phyloP scores from a whole-genome alignment of 2,329 filamentous ascomycete species.

The Macrophomina pseudophaseolina region DNA sequence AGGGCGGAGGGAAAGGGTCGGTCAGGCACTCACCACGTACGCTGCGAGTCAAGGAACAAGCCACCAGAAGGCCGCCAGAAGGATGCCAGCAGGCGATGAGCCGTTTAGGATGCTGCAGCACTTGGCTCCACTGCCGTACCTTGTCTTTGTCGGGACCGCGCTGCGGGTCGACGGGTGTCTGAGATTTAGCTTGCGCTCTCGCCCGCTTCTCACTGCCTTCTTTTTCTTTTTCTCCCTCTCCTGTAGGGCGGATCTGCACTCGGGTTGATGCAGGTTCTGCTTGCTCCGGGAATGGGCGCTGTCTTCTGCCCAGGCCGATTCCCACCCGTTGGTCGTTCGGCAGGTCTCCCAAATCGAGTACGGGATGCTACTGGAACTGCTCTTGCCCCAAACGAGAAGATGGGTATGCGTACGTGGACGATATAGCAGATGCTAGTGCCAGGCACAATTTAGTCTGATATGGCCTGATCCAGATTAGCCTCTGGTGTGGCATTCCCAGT shows the following conservation, averaged over 20 bases:
- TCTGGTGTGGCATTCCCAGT: neutral
- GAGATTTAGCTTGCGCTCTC: slow-evolving; percentile 11
- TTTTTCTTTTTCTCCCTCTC: neutral
- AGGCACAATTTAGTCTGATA: neutral
- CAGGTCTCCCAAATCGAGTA: neutral
- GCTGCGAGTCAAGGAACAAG: neutral
- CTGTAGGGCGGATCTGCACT: slow-evolving; percentile 21
- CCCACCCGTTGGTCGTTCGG: slow-evolving; percentile 12
- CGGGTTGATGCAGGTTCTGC: slow-evolving; percentile 4
- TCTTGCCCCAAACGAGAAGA: neutral
- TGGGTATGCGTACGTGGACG: neutral
- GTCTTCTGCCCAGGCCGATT: neutral
- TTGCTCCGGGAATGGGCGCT: slow-evolving; percentile 6
- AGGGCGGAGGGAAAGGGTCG: neutral
- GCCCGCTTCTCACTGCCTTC: neutral
- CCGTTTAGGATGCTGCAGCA: slow-evolving; percentile 22
- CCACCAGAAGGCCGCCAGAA: slow-evolving; percentile 4
- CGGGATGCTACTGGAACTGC: neutral
- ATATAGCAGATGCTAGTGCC: neutral
- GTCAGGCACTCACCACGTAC: neutral
- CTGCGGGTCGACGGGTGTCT: slow-evolving; percentile 14
- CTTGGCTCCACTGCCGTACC: slow-evolving; percentile 4
- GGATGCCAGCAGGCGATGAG: slow-evolving; percentile 10
- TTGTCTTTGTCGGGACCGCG: slow-evolving; percentile 21
- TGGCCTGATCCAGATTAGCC: neutral